These are phyloP conservation scores for Tylopilus intermedius DNA, from an alignment of 768 basidiomycete species.

Conservation along the genomic window DNA sequence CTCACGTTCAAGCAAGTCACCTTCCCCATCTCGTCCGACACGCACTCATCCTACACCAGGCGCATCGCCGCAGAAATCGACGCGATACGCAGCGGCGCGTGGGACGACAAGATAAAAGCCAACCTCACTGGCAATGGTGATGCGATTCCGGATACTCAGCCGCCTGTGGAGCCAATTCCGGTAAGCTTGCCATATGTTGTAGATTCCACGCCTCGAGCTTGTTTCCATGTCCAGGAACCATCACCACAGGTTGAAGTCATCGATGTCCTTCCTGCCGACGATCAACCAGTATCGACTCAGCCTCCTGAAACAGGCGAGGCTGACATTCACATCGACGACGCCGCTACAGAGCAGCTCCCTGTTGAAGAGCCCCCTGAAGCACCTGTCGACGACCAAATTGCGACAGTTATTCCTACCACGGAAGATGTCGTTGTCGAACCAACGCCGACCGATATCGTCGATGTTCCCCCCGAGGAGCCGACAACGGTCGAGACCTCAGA, in stretches of 20 bases:
- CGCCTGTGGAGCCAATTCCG: not conserved
- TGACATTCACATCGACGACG: not conserved
- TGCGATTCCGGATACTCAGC: slow-evolving; percentile 1
- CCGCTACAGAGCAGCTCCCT: slow-evolving; percentile 1
- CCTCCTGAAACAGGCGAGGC: slow-evolving; percentile 5
- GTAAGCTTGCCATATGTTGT: slow-evolving; percentile 7
- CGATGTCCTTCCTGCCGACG: slow-evolving; percentile 5
- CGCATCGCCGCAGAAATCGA: slow-evolving; percentile 69
- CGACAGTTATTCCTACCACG: not conserved
- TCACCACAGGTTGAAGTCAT: not conserved
- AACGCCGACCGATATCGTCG: slow-evolving; percentile 3
- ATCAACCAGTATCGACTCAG: not conserved
- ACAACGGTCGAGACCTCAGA: slow-evolving; percentile 5
- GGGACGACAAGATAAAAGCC: slow-evolving; percentile 50
- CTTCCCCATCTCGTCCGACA: not conserved
- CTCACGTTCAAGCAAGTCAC: slow-evolving; percentile 63
- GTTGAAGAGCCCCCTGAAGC: not conserved
- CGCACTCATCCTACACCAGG: slow-evolving; percentile 34
- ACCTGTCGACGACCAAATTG: slow-evolving; percentile 5
- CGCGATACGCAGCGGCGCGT: slow-evolving; percentile 62
- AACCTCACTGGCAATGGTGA: slow-evolving; percentile 22
- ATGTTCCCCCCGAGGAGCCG: slow-evolving; percentile 9
- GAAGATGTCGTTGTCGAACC: slow-evolving; percentile 9
- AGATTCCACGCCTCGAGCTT: not conserved
- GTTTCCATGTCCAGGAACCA: slow-evolving; percentile 8